phyloP scores from a whole-genome alignment of 192 early-diverging fungal genomes.

The Mortierella antarctica region DNA sequence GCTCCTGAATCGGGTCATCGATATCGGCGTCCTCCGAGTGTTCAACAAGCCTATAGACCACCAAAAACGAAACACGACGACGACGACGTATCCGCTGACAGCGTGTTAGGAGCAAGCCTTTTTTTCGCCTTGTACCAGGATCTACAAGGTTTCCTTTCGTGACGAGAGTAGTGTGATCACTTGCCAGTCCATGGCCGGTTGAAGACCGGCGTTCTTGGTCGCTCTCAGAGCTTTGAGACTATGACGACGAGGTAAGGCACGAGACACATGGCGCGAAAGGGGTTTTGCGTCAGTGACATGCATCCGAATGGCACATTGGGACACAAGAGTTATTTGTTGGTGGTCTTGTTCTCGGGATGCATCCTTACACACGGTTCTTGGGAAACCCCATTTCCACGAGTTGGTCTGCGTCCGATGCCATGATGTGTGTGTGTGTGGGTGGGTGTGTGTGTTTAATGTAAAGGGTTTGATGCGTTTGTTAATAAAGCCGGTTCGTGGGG shows the following conservation, averaged over 20 bases:
- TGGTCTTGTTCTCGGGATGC: not conserved
- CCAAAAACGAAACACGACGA: not conserved
- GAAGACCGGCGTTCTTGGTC: conserved; percentile 80
- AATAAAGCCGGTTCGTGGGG: too few species aligned
- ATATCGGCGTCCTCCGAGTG: conserved; percentile 81
- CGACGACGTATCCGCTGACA: not conserved
- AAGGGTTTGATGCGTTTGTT: not conserved
- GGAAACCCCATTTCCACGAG: conserved; percentile 79
- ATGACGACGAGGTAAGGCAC: not conserved
- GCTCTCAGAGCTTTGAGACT: conserved; percentile 69
- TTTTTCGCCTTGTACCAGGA: not conserved
- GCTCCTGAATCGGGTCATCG: conserved; percentile 59
- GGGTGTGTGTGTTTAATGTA: not conserved
- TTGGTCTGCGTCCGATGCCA: conserved; percentile 63
- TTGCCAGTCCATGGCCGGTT: conserved; percentile 90
- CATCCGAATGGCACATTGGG: not conserved
- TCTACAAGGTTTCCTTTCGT: not conserved
- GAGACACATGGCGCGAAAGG: not conserved
- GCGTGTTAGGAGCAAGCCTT: not conserved
- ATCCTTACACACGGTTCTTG: conserved; percentile 66
- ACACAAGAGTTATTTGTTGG: not conserved
- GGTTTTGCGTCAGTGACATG: not conserved
- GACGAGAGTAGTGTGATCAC: not conserved
- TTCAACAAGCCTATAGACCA: conserved; percentile 66
- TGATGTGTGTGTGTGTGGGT: conserved; percentile 8